Conservation (phyloP, 495 filamentous ascomycete species). For the Lepidopterella palustris region DNA sequence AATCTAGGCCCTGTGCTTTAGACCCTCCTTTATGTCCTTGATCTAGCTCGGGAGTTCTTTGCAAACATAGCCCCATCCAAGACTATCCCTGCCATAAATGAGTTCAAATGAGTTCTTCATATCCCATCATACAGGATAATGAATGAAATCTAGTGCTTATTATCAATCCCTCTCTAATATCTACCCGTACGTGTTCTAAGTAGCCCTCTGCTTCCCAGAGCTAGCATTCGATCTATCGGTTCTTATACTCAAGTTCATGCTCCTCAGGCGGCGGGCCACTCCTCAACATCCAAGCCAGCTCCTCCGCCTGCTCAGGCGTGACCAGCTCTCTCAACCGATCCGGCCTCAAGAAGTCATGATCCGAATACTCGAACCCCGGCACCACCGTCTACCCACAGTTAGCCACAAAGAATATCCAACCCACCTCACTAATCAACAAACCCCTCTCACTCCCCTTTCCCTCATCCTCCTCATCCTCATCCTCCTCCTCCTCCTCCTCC, state of each 20-base stretch:
- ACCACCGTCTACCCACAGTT: conserved; percentile 44
- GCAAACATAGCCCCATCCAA: too few species aligned
- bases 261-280: conserved; percentile 12
- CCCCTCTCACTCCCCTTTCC: conserved; percentile 37
- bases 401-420: conserved; percentile 4
- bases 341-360: conserved; percentile 54
- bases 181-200: too few species aligned
- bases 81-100: too few species aligned
- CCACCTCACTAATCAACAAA: conserved; percentile 57
- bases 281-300: conserved; percentile 48
- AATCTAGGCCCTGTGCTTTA: too few species aligned
- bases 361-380: conserved; percentile 58
- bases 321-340: conserved; percentile 45
- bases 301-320: conserved; percentile 40
- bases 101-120: too few species aligned
- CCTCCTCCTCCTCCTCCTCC: conserved; percentile 33
- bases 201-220: too few species aligned
- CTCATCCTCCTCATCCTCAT: conserved; percentile 41
- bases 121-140: too few species aligned
- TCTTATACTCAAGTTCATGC: conserved; percentile 3
- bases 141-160: too few species aligned
- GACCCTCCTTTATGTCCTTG: too few species aligned
- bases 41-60: too few species aligned
- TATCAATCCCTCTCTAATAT: too few species aligned
- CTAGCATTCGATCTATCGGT: too few species aligned